Evolutionary conservation across 2,329 filamentous ascomycete species (phyloP), one percentile per base, ranked within the genome.

Genomic region (Aspergillus latus): DNA sequence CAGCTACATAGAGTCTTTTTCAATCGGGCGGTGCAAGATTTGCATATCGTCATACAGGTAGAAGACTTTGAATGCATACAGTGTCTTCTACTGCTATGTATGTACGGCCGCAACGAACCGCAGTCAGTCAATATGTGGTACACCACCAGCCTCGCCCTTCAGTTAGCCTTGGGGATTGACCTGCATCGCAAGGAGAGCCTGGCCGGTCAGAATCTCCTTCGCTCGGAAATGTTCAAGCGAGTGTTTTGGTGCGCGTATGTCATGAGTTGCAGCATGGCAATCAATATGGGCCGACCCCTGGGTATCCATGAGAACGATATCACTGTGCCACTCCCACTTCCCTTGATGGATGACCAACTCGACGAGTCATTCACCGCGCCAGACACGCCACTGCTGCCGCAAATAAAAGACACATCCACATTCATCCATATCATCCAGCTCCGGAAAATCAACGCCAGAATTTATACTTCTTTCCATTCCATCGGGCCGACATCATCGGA

Each of bases 371-470:
- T 43, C 44, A 7, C 32, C 34, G 21, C 28, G 1, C 16, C 47
- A 13, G 45, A 39, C 7, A 13, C n/a, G 28, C 40, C 45, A 26
- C n/a, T 37, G 16, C 15, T 50, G 16, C 46, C 51, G 2, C 45
- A 42, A 21, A 36, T 57, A 5, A 56, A 45, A 8, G 64, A 67
- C 30, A 57, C 59, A 3, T 67, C 66, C 2, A 66, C 65, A 2
- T 66, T 68, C 39, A 61, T 65, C 15, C 65, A 67, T 47, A 65
- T 64, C 15, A 63, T 68, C 21, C 56, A 64, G 56, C 54, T 68
- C 3, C 65, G 65, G 3, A 60, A 59, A 6, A 62, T 67, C 10
- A 67, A 67, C 26, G 58, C 65, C 0, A 59, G 49, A 1, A 59
- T 67, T 2, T 67, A 66, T 26, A 59, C 39, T 2, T 52, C 55